Conservation (phyloP, 768 basidiomycete species). For the Myochromella boudieri region DNA sequence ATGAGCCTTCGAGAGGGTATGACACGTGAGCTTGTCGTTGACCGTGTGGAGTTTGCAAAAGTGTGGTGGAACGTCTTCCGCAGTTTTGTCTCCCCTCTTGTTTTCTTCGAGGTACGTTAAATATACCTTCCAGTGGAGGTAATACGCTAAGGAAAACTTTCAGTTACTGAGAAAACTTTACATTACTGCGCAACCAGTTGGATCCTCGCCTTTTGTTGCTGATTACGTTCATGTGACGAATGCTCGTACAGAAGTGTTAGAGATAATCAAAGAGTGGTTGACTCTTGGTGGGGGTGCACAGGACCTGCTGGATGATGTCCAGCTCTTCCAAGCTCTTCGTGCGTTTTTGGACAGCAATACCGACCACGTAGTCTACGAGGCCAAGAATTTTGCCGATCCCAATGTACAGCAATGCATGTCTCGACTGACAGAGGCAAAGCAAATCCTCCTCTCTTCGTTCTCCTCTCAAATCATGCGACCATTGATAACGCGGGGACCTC, state of each 20-base stretch:
- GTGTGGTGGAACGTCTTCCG: slow-evolving; percentile 87
- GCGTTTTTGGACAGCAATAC: slow-evolving; percentile 57
- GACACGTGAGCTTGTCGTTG: slow-evolving; percentile 70
- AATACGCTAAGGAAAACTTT: slow-evolving; percentile 6
- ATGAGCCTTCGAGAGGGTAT: slow-evolving; percentile 74
- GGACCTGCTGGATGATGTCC: slow-evolving; percentile 71
- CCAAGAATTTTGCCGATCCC: slow-evolving; percentile 37
- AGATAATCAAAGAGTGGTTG: slow-evolving; percentile 72
- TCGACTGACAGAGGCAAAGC: slow-evolving; percentile 41
- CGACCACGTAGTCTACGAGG: slow-evolving; percentile 51
- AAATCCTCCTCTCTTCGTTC: slow-evolving; percentile 45
- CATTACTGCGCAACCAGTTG: slow-evolving; percentile 45
- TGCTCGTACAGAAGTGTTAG: slow-evolving; percentile 62
- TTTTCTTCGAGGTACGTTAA: slow-evolving; percentile 76
- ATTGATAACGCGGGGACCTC: slow-evolving; percentile 23
- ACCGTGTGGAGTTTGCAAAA: slow-evolving; percentile 68
- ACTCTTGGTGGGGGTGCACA: slow-evolving; percentile 72
- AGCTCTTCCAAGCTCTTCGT: slow-evolving; percentile 57
- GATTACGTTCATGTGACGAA: slow-evolving; percentile 51
- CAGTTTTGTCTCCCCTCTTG: slow-evolving; percentile 77
- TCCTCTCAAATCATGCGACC: slow-evolving; percentile 63
- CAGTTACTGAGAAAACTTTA: slow-evolving; percentile 81
- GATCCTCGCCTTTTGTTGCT: slow-evolving; percentile 38
- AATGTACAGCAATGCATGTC: slow-evolving; percentile 49
- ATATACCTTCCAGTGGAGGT: not conserved